Base-by-base conservation (phyloP, 2,329 filamentous ascomycete species). In the Chaetothyriales sp. region DNA sequence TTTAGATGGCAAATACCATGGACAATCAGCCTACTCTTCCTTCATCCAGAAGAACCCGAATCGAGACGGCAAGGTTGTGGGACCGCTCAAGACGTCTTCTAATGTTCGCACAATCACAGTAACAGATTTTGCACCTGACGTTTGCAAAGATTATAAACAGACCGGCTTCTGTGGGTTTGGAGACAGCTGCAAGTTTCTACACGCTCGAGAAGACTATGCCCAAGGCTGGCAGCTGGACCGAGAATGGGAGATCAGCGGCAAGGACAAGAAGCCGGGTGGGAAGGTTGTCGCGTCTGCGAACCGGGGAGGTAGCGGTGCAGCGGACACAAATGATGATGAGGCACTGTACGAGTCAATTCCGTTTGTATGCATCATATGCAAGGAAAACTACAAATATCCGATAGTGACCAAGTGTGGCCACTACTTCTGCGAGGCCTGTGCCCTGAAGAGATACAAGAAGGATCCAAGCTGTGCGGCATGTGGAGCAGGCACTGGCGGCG, bases 191-290 rank as follows among this genome's bases (percentile, higher is more conserved):
- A 94, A 80, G 58, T 82, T 78, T 62, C 64, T 80, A 18, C 79
- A 82, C 58, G 73, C 73, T 8, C 69, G 79, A 43, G 78, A 80
- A 58, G 76, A 79, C 60, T 81, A 80, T 61, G 87, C 90, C 60
- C 84, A 89, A 64, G 92, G 92, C 2, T 98, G 92, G 92, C 87
- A 96, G 65, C 74, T 98, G 3, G 92, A 98, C 66, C 77, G 78
- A 49, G 90, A 96, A 47, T 98, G 92, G 92, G 92, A 98, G 64
- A 83, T 79, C 36, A 80, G 82, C 2, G 85, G 80, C 5, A 89
- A 84, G 62, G 69, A 68, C 49, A 73, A 78, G 60, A 75, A 73
- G 55, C 44, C 71, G 5, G 61, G 61, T 5, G 74, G 73, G 9
- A 71, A 68, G 22, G 67, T 73, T 2, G 69, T 78, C 2, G 71